A percentile compares a stretch with the other conserved stretches of the same genome.
Conservation (phyloP, 1,284 basidiomycete species). For the Tetrapyrgos nigripes region DNA sequence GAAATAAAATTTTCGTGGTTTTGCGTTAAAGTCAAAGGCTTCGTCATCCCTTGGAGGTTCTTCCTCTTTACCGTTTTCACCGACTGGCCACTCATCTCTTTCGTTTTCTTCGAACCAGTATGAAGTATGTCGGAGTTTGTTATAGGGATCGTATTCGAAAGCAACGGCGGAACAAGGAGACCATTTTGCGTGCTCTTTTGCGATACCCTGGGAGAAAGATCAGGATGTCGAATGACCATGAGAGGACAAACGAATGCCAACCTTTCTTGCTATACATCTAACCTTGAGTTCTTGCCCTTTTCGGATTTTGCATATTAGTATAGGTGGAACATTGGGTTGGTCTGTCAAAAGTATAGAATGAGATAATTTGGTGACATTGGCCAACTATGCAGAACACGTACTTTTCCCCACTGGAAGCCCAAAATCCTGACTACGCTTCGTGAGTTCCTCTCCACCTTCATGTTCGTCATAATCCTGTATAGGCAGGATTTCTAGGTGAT, state of each 20-base stretch:
- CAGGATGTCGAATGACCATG: slow-evolving; percentile 6
- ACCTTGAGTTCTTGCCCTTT: slow-evolving; percentile 93
- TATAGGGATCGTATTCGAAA: slow-evolving; percentile 99
- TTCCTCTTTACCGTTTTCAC: slow-evolving; percentile 85
- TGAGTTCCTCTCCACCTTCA: slow-evolving; percentile 70
- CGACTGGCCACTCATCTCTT: slow-evolving; percentile 83
- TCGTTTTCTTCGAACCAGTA: slow-evolving; percentile 93
- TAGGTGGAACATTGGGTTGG: slow-evolving; percentile 67
- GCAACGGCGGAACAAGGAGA: slow-evolving; percentile 94
- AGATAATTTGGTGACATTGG: slow-evolving; percentile 1
- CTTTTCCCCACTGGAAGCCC: slow-evolving; percentile 91
- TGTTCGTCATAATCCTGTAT: slow-evolving; percentile 39
- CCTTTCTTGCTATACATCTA: slow-evolving; percentile 93
- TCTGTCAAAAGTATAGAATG: slow-evolving; percentile 44
- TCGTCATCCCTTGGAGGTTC: slow-evolving; percentile 80
- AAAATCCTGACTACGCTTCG: slow-evolving; percentile 78
- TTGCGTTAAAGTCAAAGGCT: slow-evolving; percentile 86
- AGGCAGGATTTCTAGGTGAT: slow-evolving; percentile 70
- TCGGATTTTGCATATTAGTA: slow-evolving; percentile 91
- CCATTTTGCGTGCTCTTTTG: slow-evolving; percentile 99
- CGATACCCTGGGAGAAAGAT: slow-evolving; percentile 75
- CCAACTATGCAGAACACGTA: slow-evolving; percentile 36
- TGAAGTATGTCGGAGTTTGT: slow-evolving; percentile 94
- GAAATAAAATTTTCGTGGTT: slow-evolving; percentile 90
- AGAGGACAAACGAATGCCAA: slow-evolving; percentile 35